Base-by-base conservation (phyloP, 495 filamentous ascomycete species). In the Usnea hakonensis region DNA sequence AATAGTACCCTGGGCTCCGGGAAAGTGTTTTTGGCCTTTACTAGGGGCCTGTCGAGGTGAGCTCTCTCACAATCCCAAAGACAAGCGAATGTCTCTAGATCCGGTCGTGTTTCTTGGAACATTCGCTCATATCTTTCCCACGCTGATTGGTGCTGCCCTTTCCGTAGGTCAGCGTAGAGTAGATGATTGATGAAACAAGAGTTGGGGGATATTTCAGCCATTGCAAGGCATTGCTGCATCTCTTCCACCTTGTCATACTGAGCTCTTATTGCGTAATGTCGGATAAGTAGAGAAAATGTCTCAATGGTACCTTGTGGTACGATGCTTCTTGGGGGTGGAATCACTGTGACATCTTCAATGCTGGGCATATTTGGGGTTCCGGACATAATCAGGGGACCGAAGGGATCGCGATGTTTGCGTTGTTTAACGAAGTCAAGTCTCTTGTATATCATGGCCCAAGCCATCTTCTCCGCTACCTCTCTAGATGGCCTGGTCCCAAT, bases 141-240 rank as follows among this genome's bases (percentile, higher is more conserved):
- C 1, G 85, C 79, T 32, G 74, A 68, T 26, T 72, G 68, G 17
- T 82, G 75, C 32, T 83, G 73, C 53, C 78, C 79, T 69, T 71
- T 84, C 64, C 71, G 80, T 62, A 81, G 79, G 70, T 72, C 75
- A 26, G 85, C 83, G 56, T 81, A 82, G 32, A 92, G 79, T 26
- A 91, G 72, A 63, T 90, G 85, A 72, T 91, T 92, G 77, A 91
- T 83, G 69, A 90, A 84, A 70, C 84, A 87, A 48, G 83, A 83
- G 61, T 87, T 85, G 9, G 87, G 81, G 26, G 74, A 74, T 60
- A 91, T 82, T 54, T 85, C 81, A 19, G 86, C 79, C 46, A 80
- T 69, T 37, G 73, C 68, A 48, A 90, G 79, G 26, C 77, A 78
- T 38, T 79, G 73, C 66, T 81, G 81, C 14, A 92, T 73, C 43